Base-by-base conservation (phyloP, 805 yeast genomes). In the Kodamaea fukazawae region DNA sequence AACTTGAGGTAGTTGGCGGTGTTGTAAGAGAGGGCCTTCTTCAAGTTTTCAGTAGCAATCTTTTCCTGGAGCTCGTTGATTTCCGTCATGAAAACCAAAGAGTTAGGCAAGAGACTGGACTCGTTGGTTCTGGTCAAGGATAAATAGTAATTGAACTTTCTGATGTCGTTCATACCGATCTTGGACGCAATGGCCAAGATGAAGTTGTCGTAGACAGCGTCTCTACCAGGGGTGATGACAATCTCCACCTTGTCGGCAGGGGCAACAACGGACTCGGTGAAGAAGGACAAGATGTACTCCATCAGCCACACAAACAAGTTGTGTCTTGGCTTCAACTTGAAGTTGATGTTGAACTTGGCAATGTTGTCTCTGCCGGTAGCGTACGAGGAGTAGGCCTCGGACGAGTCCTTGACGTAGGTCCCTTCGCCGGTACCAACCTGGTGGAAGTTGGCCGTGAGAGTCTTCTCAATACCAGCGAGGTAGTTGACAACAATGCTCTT, bases 311-410 rank as follows among this genome's bases (percentile, higher is more conserved):
- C 67, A 48, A 87, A 68, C 20, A 83, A 53, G 63, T 90, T 91
- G 60, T 87, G 90, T 70, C 98, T 83, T 45, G 95, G 79, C 45
- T 78, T 70, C 61, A 90, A 71, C 41, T 73, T 75, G 58, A 89
- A 71, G 46, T 74, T 78, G 34, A 83, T 71, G 42, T 74, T 65
- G 42, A 89, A 65, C 41, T 77, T 72, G 44, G 79, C 79, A 45
- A 93, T 74, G 60, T 87, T 83, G 43, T 78, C 68, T 61, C 99
- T 81, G 46, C 99, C 99, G 42, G 96, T 76, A 31, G 96, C 95
- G 59, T 87, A 93, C 27, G 86, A 70, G 70, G 75, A 63, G 61
- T 63, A 87, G 44, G 72, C 67, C 51, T 83, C 81, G 17, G 81
- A 67, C 35, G 79, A 75, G 55, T 84, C 95, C 59, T 77, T 73